phyloP scores from a whole-genome alignment of 23 red algal species.

The Chondrus crispus region DNA sequence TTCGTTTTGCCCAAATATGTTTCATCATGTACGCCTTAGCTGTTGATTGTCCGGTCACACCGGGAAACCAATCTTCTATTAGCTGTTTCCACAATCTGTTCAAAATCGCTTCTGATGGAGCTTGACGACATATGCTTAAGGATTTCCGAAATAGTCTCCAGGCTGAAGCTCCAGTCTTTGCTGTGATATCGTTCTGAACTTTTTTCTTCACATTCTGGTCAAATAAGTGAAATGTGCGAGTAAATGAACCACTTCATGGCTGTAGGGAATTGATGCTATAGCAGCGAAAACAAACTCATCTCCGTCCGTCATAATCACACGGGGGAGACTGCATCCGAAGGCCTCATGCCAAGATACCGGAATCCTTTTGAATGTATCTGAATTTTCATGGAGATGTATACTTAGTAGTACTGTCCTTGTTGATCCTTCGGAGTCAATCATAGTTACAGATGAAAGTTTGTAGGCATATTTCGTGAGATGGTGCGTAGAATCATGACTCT shows the following conservation, averaged over 20 bases:
- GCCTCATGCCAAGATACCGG: not conserved
- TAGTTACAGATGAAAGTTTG: too few relatives aligned
- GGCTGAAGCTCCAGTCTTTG: not conserved
- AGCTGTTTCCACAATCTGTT: not conserved
- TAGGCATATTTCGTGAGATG: too few relatives aligned
- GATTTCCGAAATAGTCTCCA: not conserved
- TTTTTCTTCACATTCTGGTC: constrained; percentile 14
- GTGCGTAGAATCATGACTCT: too few relatives aligned
- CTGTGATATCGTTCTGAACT: not conserved
- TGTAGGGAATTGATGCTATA: not conserved
- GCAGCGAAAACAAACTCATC: not conserved
- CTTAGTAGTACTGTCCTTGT: too few relatives aligned
- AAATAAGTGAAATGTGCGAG: not conserved
- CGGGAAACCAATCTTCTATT: not conserved
- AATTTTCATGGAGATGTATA: too few relatives aligned
- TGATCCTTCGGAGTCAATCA: too few relatives aligned
- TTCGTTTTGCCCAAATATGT: not conserved
- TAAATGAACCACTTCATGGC: not conserved
- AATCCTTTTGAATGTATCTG: not conserved
- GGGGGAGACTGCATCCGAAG: not conserved
- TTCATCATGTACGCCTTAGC: not conserved
- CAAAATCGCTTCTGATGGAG: not conserved
- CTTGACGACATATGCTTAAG: not conserved
- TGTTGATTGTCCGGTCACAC: not conserved
- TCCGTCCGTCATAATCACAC: not conserved